These are phyloP conservation scores for Pythium oligandrum DNA, from an alignment of 352 stramenopile species.

Conservation along the genomic window DNA sequence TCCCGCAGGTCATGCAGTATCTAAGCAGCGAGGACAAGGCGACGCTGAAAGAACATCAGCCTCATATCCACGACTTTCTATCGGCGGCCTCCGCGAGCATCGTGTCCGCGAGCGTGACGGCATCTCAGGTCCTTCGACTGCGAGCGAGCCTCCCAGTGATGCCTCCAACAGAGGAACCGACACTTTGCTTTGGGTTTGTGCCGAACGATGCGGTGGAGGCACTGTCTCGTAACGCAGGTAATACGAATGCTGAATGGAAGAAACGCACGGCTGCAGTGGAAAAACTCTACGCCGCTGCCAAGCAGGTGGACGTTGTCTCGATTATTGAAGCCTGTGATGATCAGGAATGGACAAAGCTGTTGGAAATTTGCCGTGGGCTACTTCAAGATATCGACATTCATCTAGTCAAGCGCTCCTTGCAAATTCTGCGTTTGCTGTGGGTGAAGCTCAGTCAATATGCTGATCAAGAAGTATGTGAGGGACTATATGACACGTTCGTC, in stretches of 20 bases:
- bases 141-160: conserved; percentile 12
- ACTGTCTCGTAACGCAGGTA: conserved; percentile 30
- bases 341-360: conserved; percentile 16
- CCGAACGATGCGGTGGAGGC: conserved; percentile 27
- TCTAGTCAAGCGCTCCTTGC: conserved; percentile 58
- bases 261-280: conserved; percentile 51
- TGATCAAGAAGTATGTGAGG: neutral
- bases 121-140: conserved; percentile 15
- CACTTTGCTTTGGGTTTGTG: conserved; percentile 46
- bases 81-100: conserved; percentile 1
- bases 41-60: conserved; percentile 42
- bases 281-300: conserved; percentile 37
- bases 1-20: conserved; percentile 43
- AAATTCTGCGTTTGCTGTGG: conserved; percentile 53
- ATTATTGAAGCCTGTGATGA: neutral
- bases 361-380: conserved; percentile 42
- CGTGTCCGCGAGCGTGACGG: conserved; percentile 7
- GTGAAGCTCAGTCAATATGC: conserved; percentile 27
- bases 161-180: neutral
- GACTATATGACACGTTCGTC: no score
- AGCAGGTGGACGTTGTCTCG: conserved; percentile 20
- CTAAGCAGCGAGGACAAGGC: conserved; percentile 61
- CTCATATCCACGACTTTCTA: conserved; percentile 49
- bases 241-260: conserved; percentile 76
- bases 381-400: conserved; percentile 65